Evolutionary conservation across 2,329 filamentous ascomycete species (phyloP), one percentile per base, ranked within the genome.

Genomic region (Diaporthe humulicola): DNA sequence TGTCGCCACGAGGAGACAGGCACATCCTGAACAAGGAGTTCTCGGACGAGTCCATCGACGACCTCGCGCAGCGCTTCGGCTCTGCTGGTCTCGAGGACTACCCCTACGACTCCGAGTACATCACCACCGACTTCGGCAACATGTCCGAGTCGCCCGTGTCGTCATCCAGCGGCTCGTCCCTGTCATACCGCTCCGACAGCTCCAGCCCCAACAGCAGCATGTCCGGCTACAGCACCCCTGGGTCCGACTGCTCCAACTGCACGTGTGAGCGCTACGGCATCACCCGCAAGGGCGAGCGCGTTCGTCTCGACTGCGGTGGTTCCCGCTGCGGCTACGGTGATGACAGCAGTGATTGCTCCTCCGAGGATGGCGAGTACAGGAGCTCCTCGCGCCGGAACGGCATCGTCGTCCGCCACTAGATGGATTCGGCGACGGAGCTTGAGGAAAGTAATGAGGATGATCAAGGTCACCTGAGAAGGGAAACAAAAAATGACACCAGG

Each of bases 261-360:
- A 95, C 93, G 78, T 98, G 96, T 87, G 95, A 98, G 85, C 94
- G 96, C 87, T 98, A 97, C 88, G 96, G 96, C 80, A 98, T 98
- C 88, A 98, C 96, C 78, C 94, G 95, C 86, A 93, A 93, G 84
- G 95, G 96, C 82, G 94, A 97, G 85, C 93, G 96, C 81, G 94
- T 98, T 90, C 97, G 96, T 90, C 92, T 98, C 84, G 96, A 98
- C 90, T 98, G 96, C 82, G 95, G 95, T 80, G 96, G 96, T 79
- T 88, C 92, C 76, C 93, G 95, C 83, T 98, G 96, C 86, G 94
- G 95, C 81, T 97, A 94, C 86, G 90, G 90, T 78, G 93, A 94
- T 81, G 91, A 93, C 76, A 90, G 88, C 77, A 90, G 87, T 71
- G 90, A 91, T 73, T 95, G 93, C 88, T 95, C 92, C 79, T 93